Conservation (phyloP, 805 yeast genomes). For the Grigorovia humatica region DNA sequence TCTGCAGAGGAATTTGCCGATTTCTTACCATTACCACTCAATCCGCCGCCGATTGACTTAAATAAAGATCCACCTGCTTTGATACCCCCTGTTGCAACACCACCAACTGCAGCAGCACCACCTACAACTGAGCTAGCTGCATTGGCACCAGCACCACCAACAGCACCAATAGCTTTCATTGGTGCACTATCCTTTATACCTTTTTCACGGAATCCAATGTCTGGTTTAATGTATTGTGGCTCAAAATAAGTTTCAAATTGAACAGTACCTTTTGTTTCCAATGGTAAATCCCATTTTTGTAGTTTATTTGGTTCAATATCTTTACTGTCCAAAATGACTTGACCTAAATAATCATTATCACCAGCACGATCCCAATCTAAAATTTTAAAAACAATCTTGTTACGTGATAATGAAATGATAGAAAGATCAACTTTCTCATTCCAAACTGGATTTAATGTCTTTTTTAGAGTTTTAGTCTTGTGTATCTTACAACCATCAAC, state of each 20-base stretch:
- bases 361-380: constrained; percentile 78
- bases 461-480: constrained; percentile 54
- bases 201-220: constrained; percentile 34
- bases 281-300: constrained; percentile 37
- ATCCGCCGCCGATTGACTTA: constrained; percentile 21
- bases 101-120: constrained; percentile 23
- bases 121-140: constrained; percentile 31
- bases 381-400: constrained; percentile 38
- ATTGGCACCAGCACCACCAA: constrained; percentile 32
- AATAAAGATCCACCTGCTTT: constrained; percentile 37
- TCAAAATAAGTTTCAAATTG: constrained; percentile 42
- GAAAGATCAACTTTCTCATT: constrained; percentile 55
- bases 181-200: constrained; percentile 35
- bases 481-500: constrained; percentile 44
- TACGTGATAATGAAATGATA: constrained; percentile 51
- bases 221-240: constrained; percentile 63
- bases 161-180: constrained; percentile 34
- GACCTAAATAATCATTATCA: constrained; percentile 51
- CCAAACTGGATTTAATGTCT: constrained; percentile 66
- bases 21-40: neutral
- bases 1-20: neutral
- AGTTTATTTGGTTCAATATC: constrained; percentile 37
- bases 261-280: constrained; percentile 60
- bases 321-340: constrained; percentile 39
- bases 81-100: constrained; percentile 38